Evolutionary conservation across 805 yeast species (phyloP).

Genomic region (Lipomyces mesembrius): DNA sequence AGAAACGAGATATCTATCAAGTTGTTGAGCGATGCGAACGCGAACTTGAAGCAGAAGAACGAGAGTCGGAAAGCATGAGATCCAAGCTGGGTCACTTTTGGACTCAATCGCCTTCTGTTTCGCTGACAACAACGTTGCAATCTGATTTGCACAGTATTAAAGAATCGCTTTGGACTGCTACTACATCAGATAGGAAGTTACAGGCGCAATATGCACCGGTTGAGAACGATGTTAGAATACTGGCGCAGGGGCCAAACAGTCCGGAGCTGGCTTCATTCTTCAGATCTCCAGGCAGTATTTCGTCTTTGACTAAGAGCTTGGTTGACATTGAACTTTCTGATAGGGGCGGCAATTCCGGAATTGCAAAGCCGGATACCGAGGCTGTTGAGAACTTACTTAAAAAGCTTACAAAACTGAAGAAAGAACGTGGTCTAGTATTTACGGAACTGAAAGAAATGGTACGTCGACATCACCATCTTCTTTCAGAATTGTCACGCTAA

Average conservation of each 20-base stretch:
- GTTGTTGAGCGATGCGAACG: constrained; percentile 43
- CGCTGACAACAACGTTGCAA: constrained; percentile 41
- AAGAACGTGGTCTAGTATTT: constrained; percentile 65
- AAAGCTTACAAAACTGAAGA: constrained; percentile 64
- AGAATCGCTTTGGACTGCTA: constrained; percentile 48
- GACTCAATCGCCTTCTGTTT: constrained; percentile 48
- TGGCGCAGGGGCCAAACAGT: constrained; percentile 54
- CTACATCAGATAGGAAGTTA: constrained; percentile 59
- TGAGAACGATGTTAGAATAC: constrained; percentile 50
- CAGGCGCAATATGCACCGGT: constrained; percentile 55
- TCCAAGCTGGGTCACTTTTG: constrained; percentile 48
- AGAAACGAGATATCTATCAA: constrained; percentile 32
- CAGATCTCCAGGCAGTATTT: constrained; percentile 19
- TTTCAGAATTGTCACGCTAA: neutral
- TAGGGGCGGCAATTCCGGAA: neutral
- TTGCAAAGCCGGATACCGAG: constrained; percentile 43
- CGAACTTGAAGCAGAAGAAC: constrained; percentile 45
- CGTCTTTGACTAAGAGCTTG: constrained; percentile 50
- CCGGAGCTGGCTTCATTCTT: constrained; percentile 49
- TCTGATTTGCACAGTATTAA: constrained; percentile 44
- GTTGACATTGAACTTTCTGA: constrained; percentile 63
- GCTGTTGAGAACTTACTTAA: constrained; percentile 61
- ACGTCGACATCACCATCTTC: neutral
- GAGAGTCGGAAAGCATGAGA: constrained; percentile 46
- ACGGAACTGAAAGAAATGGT: constrained; percentile 69